Evolutionary conservation across 805 yeast species (phyloP).

Genomic region (Starmera amethionina): DNA sequence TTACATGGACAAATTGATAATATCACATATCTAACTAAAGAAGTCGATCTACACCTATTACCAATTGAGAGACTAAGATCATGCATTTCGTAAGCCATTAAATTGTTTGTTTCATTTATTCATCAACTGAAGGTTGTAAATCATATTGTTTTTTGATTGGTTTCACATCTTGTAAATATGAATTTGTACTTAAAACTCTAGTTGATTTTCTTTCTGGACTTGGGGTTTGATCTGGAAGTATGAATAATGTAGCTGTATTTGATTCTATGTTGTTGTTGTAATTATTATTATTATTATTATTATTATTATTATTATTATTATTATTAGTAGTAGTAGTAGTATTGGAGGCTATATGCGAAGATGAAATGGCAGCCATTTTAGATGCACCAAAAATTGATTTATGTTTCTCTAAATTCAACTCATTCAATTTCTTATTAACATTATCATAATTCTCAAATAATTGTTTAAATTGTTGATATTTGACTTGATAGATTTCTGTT

Average conservation of each 20-base stretch:
- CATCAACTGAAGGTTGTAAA: conserved; percentile 2
- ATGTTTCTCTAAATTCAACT: conserved; percentile 20
- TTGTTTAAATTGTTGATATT: conserved; percentile 18
- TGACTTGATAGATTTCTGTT: conserved; percentile 14
- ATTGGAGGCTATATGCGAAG: no score
- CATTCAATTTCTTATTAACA: conserved; percentile 15
- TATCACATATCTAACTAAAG: no score
- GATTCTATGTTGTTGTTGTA: no score
- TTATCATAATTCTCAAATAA: conserved; percentile 19
- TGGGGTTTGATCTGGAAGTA: neutral
- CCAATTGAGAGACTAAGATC: no score
- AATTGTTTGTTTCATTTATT: neutral
- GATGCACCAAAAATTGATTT: conserved; percentile 15
- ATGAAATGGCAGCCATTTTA: conserved; percentile 5
- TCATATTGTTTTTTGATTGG: conserved; percentile 4
- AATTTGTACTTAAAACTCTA: conserved; percentile 19
- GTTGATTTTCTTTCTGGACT: neutral
- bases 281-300: no score
- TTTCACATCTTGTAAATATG: conserved; percentile 11
- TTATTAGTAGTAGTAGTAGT: no score
- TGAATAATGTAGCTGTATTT: neutral
- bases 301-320: neutral
- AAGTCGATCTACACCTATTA: no score
- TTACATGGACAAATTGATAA: no score
- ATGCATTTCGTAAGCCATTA: no score